Conservation (phyloP, 805 yeast genomes). For the Hanseniaspora occidentalis region DNA sequence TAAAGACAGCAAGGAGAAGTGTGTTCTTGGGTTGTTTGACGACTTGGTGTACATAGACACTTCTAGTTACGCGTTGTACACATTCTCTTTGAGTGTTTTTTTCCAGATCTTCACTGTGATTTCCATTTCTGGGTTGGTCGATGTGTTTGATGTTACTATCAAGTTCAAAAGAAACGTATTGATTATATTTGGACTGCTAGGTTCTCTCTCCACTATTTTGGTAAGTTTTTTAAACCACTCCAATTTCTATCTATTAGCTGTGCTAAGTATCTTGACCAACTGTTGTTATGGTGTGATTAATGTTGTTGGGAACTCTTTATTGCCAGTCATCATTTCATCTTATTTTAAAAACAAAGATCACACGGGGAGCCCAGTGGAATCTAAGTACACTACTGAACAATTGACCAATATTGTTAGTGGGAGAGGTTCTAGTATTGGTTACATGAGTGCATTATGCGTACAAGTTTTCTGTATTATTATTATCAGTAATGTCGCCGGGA, state of each 20-base stretch:
- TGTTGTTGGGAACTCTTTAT: slow-evolving; percentile 65
- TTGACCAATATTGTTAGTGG: slow-evolving; percentile 48
- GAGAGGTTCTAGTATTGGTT: slow-evolving; percentile 59
- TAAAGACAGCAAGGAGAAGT: slow-evolving; percentile 20
- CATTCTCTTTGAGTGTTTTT: slow-evolving; percentile 59
- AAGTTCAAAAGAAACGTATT: slow-evolving; percentile 44
- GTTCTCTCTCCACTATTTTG: slow-evolving; percentile 40
- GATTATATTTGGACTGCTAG: slow-evolving; percentile 43
- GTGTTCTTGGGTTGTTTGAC: slow-evolving; percentile 34
- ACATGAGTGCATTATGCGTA: slow-evolving; percentile 53
- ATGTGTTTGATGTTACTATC: slow-evolving; percentile 27
- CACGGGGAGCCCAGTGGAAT: neutral
- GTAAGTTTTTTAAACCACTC: slow-evolving; percentile 25
- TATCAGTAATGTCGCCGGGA: slow-evolving; percentile 27
- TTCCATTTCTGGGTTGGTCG: slow-evolving; percentile 65
- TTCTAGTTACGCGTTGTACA: slow-evolving; percentile 60
- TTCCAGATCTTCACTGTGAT: slow-evolving; percentile 61
- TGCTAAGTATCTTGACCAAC: slow-evolving; percentile 50
- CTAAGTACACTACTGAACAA: slow-evolving; percentile 19
- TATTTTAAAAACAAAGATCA: slow-evolving; percentile 14
- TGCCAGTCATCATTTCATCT: slow-evolving; percentile 47
- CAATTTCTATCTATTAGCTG: slow-evolving; percentile 26
- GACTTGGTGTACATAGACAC: slow-evolving; percentile 48
- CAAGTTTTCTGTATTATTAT: slow-evolving; percentile 47
- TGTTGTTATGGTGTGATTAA: slow-evolving; percentile 66